These are phyloP conservation scores for Fusarium camptoceras DNA, from an alignment of 2,329 filamentous ascomycete species.

Conservation along the genomic window DNA sequence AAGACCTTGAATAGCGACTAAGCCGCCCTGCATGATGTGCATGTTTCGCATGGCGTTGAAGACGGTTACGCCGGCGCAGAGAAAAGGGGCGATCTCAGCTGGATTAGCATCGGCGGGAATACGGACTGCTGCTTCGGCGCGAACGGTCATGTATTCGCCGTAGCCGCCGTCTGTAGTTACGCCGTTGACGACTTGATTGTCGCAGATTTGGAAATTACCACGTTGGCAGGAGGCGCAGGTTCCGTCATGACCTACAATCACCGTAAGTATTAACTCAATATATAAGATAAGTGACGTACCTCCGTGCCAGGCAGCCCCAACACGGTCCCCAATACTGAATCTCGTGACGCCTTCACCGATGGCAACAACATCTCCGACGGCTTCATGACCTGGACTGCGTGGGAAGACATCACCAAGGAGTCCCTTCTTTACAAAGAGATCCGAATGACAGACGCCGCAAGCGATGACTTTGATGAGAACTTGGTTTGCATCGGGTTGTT, in stretches of 20 bases:
- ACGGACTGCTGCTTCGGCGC: constrained; percentile 68
- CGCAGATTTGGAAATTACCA: constrained; percentile 75
- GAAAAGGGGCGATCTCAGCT: constrained; percentile 66
- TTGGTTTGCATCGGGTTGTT: constrained; percentile 55
- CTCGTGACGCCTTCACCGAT: constrained; percentile 67
- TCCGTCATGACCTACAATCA: constrained; percentile 63
- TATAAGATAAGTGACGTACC: background rate
- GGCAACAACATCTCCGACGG: constrained; percentile 73
- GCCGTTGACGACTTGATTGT: constrained; percentile 72
- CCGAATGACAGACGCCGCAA: constrained; percentile 77
- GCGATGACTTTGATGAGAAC: constrained; percentile 78
- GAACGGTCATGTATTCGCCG: constrained; percentile 70
- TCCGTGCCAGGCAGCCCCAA: constrained; percentile 63
- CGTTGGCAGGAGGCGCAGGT: constrained; percentile 72
- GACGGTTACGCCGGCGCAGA: constrained; percentile 75
- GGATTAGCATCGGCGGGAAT: constrained; percentile 65
- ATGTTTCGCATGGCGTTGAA: constrained; percentile 70
- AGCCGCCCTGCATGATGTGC: constrained; percentile 60
- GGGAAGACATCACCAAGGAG: constrained; percentile 68
- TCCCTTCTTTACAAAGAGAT: constrained; percentile 61
- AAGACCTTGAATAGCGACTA: constrained; percentile 73
- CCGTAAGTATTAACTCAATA: background rate
- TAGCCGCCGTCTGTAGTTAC: constrained; percentile 74
- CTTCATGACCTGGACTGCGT: constrained; percentile 75
- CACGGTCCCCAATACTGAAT: constrained; percentile 72